These are phyloP conservation scores for Blastocladiella britannica DNA, from an alignment of 192 early-diverging fungal genomes.

Conservation along the genomic window DNA sequence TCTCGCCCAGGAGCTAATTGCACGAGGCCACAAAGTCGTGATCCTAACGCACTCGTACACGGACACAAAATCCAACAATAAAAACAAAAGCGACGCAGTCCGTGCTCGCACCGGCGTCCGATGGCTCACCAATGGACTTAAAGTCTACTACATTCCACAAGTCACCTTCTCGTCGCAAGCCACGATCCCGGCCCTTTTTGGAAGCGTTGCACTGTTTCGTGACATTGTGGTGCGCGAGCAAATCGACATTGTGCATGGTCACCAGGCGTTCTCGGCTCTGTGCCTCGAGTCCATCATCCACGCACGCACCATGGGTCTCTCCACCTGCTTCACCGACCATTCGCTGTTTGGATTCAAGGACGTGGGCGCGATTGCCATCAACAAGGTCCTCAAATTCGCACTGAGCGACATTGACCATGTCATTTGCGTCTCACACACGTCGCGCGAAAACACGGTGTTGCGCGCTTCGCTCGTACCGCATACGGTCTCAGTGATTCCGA, in stretches of 20 bases:
- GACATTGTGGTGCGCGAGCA: slow-evolving; percentile 75
- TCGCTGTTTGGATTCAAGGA: slow-evolving; percentile 94
- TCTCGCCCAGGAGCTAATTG: slow-evolving; percentile 68
- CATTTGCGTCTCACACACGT: slow-evolving; percentile 94
- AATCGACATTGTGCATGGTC: slow-evolving; percentile 90
- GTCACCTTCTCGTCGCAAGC: slow-evolving; percentile 69
- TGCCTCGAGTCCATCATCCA: slow-evolving; percentile 92
- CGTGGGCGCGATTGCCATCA: slow-evolving; percentile 71
- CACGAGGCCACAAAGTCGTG: slow-evolving; percentile 81
- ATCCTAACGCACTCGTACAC: slow-evolving; percentile 86
- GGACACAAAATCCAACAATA: too few species aligned
- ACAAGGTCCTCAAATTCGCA: slow-evolving; percentile 93
- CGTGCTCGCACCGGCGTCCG: slow-evolving; percentile 49
- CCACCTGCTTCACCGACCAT: slow-evolving; percentile 89
- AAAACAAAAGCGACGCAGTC: background rate
- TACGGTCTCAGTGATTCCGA: slow-evolving; percentile 87
- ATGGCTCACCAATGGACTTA: slow-evolving; percentile 76
- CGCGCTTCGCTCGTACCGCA: slow-evolving; percentile 72
- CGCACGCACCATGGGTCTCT: slow-evolving; percentile 83
- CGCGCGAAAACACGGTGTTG: slow-evolving; percentile 91
- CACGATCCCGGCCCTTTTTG: slow-evolving; percentile 71
- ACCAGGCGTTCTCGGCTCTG: slow-evolving; percentile 81
- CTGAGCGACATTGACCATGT: slow-evolving; percentile 92
- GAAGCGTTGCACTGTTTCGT: slow-evolving; percentile 78
- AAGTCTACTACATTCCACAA: slow-evolving; percentile 85